phyloP scores from a whole-genome alignment of 257 asterid genomes.

The Gentiana macrophylla region DNA sequence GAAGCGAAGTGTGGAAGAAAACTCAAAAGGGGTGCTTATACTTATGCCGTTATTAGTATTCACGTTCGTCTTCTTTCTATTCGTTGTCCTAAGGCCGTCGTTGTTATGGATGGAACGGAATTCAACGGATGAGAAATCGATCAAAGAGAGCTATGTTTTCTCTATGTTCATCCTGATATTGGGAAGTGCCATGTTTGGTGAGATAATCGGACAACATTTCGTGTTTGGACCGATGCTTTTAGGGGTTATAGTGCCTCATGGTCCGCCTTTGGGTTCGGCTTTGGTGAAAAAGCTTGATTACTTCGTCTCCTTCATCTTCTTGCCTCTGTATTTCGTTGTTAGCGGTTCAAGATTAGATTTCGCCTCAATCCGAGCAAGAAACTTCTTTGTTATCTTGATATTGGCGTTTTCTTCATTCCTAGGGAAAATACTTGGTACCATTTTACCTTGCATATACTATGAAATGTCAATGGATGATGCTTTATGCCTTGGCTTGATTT shows the following conservation, averaged over 20 bases:
- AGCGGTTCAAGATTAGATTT: slow-evolving; percentile 24
- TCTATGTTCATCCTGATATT: slow-evolving; percentile 15
- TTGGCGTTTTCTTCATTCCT: slow-evolving; percentile 14
- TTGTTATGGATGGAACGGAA: slow-evolving; percentile 17
- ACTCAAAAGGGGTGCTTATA: background rate
- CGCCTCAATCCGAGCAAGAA: slow-evolving; percentile 16
- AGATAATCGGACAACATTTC: slow-evolving; percentile 25
- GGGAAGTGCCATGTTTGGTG: slow-evolving; percentile 21
- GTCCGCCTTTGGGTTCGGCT: slow-evolving; percentile 44
- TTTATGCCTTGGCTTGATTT: slow-evolving; percentile 22
- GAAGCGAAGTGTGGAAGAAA: slow-evolving; percentile 7
- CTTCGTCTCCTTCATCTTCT: slow-evolving; percentile 16
- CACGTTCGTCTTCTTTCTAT: slow-evolving; percentile 11
- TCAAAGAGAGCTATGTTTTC: slow-evolving; percentile 20
- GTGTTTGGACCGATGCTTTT: slow-evolving; percentile 30
- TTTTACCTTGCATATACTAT: slow-evolving; percentile 21
- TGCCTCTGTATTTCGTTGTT: slow-evolving; percentile 30
- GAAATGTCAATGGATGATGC: slow-evolving; percentile 18
- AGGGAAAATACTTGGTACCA: slow-evolving; percentile 22
- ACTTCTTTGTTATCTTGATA: slow-evolving; percentile 17
- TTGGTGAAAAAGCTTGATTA: slow-evolving; percentile 24
- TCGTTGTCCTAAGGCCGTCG: slow-evolving; percentile 19
- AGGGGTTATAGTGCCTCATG: slow-evolving; percentile 32
- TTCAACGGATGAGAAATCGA: slow-evolving; percentile 11
- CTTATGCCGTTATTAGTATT: slow-evolving; percentile 4